A percentile compares a stretch with the other conserved stretches of the same genome.
Evolutionary conservation across 1,284 basidiomycete genomes (phyloP).

Genomic region (Heterobasidion irregulare): DNA sequence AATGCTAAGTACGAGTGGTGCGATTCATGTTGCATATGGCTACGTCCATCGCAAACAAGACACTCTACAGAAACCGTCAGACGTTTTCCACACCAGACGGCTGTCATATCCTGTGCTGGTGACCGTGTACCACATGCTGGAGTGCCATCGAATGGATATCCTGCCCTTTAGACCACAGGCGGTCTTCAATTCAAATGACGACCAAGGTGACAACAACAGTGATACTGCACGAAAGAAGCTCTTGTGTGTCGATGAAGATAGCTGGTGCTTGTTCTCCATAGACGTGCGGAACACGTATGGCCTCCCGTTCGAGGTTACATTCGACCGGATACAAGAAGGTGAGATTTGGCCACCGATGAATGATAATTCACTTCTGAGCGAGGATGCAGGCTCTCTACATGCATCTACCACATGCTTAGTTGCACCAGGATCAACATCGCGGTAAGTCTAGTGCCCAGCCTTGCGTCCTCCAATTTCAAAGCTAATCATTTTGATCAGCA

Average conservation of each 20-base stretch:
- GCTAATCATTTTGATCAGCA: conserved; percentile 29
- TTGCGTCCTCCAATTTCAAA: not conserved
- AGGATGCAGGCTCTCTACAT: conserved; percentile 26
- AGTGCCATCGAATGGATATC: conserved; percentile 76
- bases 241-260: conserved; percentile 41
- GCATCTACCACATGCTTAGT: conserved; percentile 53
- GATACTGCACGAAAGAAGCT: conserved; percentile 18
- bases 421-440: conserved; percentile 77
- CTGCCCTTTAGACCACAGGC: conserved; percentile 38
- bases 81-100: conserved; percentile 76
- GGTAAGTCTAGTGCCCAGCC: conserved; percentile 34
- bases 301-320: conserved; percentile 79
- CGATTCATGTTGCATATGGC: conserved; percentile 81
- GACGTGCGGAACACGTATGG: conserved; percentile 88
- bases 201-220: not conserved
- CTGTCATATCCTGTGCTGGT: conserved; percentile 80
- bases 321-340: conserved; percentile 63
- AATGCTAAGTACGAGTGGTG: conserved; percentile 58
- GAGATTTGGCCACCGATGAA: conserved; percentile 9
- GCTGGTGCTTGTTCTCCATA: conserved; percentile 80
- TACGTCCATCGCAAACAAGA: conserved; percentile 42
- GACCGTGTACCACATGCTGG: conserved; percentile 90
- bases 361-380: not conserved
- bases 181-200: conserved; percentile 7
- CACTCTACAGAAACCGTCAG: conserved; percentile 24